Evolutionary conservation across 2,329 filamentous ascomycete species (phyloP), one percentile per base, ranked within the genome.

Genomic region (Aquanectria penicillioides): DNA sequence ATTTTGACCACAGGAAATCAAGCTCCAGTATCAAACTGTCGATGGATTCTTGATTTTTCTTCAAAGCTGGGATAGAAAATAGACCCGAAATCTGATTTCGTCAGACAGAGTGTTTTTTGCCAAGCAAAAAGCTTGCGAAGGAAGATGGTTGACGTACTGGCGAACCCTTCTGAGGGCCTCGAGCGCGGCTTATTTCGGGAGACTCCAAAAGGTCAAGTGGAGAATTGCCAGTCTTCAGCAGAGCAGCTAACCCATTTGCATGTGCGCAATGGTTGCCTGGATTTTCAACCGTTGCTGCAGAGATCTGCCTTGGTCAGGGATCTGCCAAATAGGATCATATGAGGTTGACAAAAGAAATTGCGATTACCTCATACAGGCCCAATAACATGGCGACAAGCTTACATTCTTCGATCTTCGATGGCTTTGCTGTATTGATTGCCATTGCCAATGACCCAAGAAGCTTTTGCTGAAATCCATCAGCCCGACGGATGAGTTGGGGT

Each of bases 291-390:
- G 15, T 29, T 10, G 46, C 25, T 4, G 23, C 28, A 15, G 36
- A 23, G 5, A 51, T 51, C 48, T 51, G 25, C n/a, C n/a, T n/a
- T n/a, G n/a, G n/a, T n/a, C n/a, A n/a, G n/a, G n/a, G n/a, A n/a
- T n/a, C n/a, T 6, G 6, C 3, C 3, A 15, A 15, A 5, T n/a
- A 26, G 12, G 23, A 13, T 6, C 18, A n/a, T 23, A 22, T 25
- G 1, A 23, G 15, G 6, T 13, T 3, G 12, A 1, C 2, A 41
- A 43, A 10, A 12, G 13, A 41, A 22, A 10, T 1, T 22, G 20
- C 4, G 13, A 10, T 29, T 51, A 51, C 48, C 48, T 41, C 36
- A 5, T 51, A 51, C 3, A 51, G 25, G n/a, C 48, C 48, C 20
- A 51, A 13, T 17, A 51, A 10, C 25, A 40, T 41, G 2, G 38